Conservation (phyloP, 805 yeast genomes). For the Ogataea zsoltii region DNA sequence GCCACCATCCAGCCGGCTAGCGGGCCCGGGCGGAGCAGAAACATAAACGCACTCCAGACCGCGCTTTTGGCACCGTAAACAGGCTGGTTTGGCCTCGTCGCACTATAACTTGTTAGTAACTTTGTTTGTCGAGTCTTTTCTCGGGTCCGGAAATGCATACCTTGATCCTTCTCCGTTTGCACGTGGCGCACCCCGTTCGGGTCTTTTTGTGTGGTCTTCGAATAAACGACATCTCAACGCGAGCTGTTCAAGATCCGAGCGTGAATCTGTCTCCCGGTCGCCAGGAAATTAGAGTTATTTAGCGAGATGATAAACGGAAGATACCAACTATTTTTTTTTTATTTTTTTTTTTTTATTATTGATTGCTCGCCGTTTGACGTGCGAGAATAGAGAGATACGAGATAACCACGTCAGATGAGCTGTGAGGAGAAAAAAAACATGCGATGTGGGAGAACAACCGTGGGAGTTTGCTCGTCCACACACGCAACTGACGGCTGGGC, state of each 20-base stretch:
- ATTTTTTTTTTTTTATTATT: too few relatives aligned
- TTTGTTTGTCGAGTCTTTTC: too few relatives aligned
- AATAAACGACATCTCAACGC: conserved; percentile 16
- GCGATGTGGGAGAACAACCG: too few relatives aligned
- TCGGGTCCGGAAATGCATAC: conserved; percentile 13
- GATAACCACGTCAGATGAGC: too few relatives aligned
- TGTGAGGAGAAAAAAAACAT: too few relatives aligned
- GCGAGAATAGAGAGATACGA: not conserved
- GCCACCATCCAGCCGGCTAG: not conserved
- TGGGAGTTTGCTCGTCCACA: too few relatives aligned
- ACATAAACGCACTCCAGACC: conserved; percentile 20
- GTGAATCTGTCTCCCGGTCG: too few relatives aligned
- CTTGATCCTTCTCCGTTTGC: conserved; percentile 27
- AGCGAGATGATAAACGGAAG: too few relatives aligned
- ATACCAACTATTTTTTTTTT: not conserved
- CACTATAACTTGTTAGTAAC: conserved; percentile 18
- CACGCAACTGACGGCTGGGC: too few relatives aligned
- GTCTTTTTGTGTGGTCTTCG: conserved; percentile 29
- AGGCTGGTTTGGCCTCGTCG: conserved; percentile 26
- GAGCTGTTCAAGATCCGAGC: too few relatives aligned
- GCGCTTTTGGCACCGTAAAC: conserved; percentile 25
- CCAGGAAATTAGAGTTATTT: too few relatives aligned
- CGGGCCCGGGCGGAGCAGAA: not conserved
- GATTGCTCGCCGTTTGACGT: too few relatives aligned
- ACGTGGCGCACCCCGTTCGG: conserved; percentile 26